Evolutionary conservation across 306 rosid species (phyloP), one percentile per base, ranked within the genome.

Genomic region (Malus sylvestris): DNA sequence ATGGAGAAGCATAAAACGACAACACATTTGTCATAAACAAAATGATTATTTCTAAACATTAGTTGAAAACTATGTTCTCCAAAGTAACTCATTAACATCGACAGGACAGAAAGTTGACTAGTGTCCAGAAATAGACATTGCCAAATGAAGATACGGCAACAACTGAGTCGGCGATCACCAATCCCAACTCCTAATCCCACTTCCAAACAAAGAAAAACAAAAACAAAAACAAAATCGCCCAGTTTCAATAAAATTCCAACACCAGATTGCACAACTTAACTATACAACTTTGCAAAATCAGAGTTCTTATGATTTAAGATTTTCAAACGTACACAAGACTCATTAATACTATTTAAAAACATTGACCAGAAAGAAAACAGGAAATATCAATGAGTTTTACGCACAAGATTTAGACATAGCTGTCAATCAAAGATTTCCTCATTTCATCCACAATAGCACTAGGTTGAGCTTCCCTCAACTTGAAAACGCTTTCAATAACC

Each of bases 371-470:
- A 20, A 20, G 30, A 10, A 42, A 40, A 42, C 6, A 4, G 45
- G 49, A 9, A 10, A 6, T 2, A 66, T 66, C 49, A 58, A 57
- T 42, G 55, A 44, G 44, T 6, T 22, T 38, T 15, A 27, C 22
- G 38, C 38, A 33, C 38, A 33, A 33, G 38, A 35, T 69, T 91
- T 82, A 94, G 12, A 91, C 94, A 29, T 85, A 86, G 81, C 80
- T 88, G 60, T 94, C 98, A 29, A 94, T 89, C 78, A 94, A 85
- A 0, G 98, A 91, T 83, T 89, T 90, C 81, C 98, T 90, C 96
- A 86, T 91, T 80, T 94, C 98, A 44, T 91, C 91, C 19, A 86
- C 96, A 69, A 94, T 94, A 68, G 94, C 87, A 64, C 86, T 90
- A 32, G 98, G 96, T 51, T 89, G 92, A 18, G 97, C 88, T 75